A percentile compares a stretch with the other conserved stretches of the same genome.
These are phyloP conservation scores for Tephrocybe sp. DNA, from an alignment of 768 basidiomycete genomes.

Conservation along the genomic window DNA sequence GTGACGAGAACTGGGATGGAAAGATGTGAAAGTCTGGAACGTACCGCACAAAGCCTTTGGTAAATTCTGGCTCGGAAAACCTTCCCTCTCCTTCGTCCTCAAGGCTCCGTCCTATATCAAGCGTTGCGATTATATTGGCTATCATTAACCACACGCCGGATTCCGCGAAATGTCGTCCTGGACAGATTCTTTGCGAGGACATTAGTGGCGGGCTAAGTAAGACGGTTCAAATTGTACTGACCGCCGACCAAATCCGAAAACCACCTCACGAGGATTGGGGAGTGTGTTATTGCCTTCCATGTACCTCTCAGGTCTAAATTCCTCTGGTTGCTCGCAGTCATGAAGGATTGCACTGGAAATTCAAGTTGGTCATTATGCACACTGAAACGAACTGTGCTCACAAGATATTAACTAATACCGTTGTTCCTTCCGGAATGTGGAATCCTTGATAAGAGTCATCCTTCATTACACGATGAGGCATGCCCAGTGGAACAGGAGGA, in stretches of 20 bases:
- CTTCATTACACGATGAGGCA: conserved; percentile 51
- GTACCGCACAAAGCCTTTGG: conserved; percentile 45
- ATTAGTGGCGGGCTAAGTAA: neutral
- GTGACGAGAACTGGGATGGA: too few species aligned
- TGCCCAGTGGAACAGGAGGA: conserved; percentile 45
- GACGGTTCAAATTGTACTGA: conserved; percentile 17
- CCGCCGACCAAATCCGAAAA: conserved; percentile 61
- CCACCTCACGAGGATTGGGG: conserved; percentile 43
- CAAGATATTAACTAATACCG: conserved; percentile 42
- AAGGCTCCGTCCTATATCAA: conserved; percentile 38
- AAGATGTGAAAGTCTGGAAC: conserved; percentile 10
- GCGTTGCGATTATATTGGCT: conserved; percentile 40
- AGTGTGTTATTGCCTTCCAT: conserved; percentile 32
- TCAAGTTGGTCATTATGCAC: neutral
- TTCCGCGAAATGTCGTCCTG: conserved; percentile 53
- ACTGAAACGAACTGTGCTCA: conserved; percentile 18
- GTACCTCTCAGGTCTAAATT: conserved; percentile 51
- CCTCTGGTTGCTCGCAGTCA: conserved; percentile 42
- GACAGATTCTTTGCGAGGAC: conserved; percentile 39
- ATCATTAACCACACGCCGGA: conserved; percentile 43
- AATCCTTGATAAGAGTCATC: conserved; percentile 48
- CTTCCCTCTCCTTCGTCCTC: conserved; percentile 42
- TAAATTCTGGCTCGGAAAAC: conserved; percentile 34
- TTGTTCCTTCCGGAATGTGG: conserved; percentile 43
- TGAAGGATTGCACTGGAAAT: conserved; percentile 38